phyloP scores from a whole-genome alignment of 2,329 filamentous ascomycete genomes.

The Phymatotrichopsis omnivora region DNA sequence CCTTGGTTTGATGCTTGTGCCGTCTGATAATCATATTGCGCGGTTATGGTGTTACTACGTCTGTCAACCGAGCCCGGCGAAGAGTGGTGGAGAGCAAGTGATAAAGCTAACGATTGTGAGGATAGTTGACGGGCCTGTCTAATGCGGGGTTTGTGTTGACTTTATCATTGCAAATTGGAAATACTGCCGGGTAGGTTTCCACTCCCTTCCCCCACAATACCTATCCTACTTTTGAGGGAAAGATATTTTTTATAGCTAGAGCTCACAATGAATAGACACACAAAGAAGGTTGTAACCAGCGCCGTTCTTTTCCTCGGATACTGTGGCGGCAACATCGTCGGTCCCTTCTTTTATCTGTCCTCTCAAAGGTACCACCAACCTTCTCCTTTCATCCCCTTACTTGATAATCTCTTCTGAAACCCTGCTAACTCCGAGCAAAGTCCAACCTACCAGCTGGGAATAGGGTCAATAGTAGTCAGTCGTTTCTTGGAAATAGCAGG shows the following conservation, averaged over 20 bases:
- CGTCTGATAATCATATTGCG: slow-evolving; percentile 42
- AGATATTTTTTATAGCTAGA: slow-evolving; percentile 38
- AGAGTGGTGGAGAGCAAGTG: too few species aligned
- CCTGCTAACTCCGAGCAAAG: slow-evolving; percentile 37
- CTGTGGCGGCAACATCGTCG: slow-evolving; percentile 51
- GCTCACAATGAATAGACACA: slow-evolving; percentile 44
- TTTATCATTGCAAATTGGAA: slow-evolving; percentile 33
- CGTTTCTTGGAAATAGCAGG: slow-evolving; percentile 37
- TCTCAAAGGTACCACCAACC: slow-evolving; percentile 15
- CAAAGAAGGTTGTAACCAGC: slow-evolving; percentile 51
- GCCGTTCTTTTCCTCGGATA: slow-evolving; percentile 49
- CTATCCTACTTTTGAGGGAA: slow-evolving; percentile 25
- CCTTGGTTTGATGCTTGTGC: slow-evolving; percentile 48
- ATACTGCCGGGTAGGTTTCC: slow-evolving; percentile 16
- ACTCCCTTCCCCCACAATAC: too few species aligned
- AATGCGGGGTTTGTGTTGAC: slow-evolving; percentile 46
- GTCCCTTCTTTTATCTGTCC: slow-evolving; percentile 53
- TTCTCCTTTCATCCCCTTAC: neutral
- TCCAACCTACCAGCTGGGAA: slow-evolving; percentile 37
- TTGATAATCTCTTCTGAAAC: neutral
- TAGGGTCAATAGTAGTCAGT: slow-evolving; percentile 38
- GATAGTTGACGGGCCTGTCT: slow-evolving; percentile 41
- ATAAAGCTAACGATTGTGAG: neutral
- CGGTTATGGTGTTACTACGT: slow-evolving; percentile 48
- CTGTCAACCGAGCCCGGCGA: too few species aligned